Evolutionary conservation across 2,329 filamentous ascomycete genomes (phyloP).

Genomic region (Claviceps quebecensis): DNA sequence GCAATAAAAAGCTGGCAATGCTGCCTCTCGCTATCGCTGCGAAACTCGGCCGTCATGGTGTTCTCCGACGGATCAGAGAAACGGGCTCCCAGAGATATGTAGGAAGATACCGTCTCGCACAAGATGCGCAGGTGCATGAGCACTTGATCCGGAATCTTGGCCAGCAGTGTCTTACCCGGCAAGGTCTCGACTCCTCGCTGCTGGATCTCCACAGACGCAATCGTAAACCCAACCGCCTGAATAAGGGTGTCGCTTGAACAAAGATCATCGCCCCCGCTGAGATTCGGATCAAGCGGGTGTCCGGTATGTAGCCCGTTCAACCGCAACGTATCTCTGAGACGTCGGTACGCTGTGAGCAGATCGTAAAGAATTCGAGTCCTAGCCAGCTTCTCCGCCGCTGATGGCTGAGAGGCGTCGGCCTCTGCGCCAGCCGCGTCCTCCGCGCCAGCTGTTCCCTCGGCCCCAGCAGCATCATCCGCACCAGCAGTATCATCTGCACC

Average conservation of each 20-base stretch:
- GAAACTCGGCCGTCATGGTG: constrained; percentile 52
- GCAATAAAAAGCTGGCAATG: constrained; percentile 62
- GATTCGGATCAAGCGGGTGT: constrained; percentile 18
- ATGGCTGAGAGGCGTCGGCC: constrained; percentile 5
- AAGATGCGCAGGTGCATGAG: constrained; percentile 80
- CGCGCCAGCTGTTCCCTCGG: too few species aligned
- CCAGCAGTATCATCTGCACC: too few species aligned
- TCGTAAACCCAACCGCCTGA: constrained; percentile 63
- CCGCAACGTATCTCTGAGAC: constrained; percentile 43
- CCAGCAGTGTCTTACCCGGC: constrained; percentile 60
- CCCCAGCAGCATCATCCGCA: too few species aligned
- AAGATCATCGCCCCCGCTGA: constrained; percentile 28
- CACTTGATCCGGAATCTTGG: constrained; percentile 70
- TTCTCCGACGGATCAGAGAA: constrained; percentile 41
- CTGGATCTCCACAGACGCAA: constrained; percentile 80
- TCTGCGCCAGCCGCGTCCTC: neutral
- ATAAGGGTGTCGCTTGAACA: constrained; percentile 45
- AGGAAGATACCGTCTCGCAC: constrained; percentile 77
- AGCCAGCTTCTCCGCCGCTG: neutral
- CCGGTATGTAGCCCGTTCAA: constrained; percentile 37
- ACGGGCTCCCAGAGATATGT: constrained; percentile 62
- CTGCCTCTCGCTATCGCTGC: constrained; percentile 54
- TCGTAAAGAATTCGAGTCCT: constrained; percentile 29
- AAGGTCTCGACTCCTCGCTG: constrained; percentile 72
- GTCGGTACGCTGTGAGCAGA: constrained; percentile 45